Percentiles rank a stretch among this genome's conserved stretches.
Conservation (phyloP, 257 asterid genomes). For the Henckelia pumila region DNA sequence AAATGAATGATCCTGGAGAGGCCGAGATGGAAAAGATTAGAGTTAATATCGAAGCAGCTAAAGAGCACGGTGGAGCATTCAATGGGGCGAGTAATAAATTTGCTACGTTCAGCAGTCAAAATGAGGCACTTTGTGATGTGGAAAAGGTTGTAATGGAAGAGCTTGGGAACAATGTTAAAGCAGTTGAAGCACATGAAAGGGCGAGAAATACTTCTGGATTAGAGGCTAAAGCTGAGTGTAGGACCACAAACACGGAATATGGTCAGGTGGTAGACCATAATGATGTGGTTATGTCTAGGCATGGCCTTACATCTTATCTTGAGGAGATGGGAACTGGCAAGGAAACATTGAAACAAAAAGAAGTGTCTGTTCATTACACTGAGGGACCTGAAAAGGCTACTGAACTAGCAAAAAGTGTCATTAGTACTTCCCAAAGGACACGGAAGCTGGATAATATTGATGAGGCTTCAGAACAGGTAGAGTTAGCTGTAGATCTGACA, state of each 20-base stretch:
- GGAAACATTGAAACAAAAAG: slow-evolving; percentile 25
- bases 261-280: slow-evolving; percentile 36
- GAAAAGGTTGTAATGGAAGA: slow-evolving; percentile 31
- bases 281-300: slow-evolving; percentile 23
- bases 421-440: slow-evolving; percentile 25
- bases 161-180: slow-evolving; percentile 34
- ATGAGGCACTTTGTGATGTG: slow-evolving; percentile 23
- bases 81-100: slow-evolving; percentile 11
- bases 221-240: slow-evolving; percentile 33
- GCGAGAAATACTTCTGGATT: slow-evolving; percentile 32
- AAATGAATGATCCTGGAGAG: slow-evolving; percentile 26
- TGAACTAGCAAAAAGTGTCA: slow-evolving; percentile 25
- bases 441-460: slow-evolving; percentile 29
- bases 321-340: slow-evolving; percentile 28
- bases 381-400: slow-evolving; percentile 30
- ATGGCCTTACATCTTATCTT: slow-evolving; percentile 24
- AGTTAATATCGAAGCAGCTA: slow-evolving; percentile 42
- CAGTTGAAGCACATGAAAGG: slow-evolving; percentile 37
- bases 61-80: slow-evolving; percentile 37
- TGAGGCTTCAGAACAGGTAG: slow-evolving; percentile 29
- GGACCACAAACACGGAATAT: slow-evolving; percentile 37
- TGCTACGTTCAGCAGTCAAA: slow-evolving; percentile 22
- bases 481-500: slow-evolving; percentile 18
- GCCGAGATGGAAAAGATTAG: slow-evolving; percentile 27
- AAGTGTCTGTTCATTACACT: slow-evolving; percentile 5